Conservation (phyloP, 2,329 filamentous ascomycete genomes). For the Colletotrichum cuscutae region DNA sequence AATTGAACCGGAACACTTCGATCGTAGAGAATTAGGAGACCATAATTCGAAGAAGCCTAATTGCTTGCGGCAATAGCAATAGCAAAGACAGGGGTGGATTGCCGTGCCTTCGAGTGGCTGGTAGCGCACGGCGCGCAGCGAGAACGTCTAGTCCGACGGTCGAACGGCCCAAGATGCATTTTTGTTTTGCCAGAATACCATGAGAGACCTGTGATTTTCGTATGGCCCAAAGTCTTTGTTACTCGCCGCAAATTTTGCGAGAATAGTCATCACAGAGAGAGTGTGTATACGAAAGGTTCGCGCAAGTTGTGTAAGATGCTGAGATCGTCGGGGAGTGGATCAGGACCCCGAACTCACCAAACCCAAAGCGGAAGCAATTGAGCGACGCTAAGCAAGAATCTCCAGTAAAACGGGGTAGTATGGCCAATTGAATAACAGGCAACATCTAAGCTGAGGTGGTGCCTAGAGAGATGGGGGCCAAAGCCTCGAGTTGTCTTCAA, state of each 20-base stretch:
- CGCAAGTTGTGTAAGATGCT: neutral
- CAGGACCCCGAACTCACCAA: neutral
- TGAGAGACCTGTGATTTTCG: neutral
- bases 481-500: neutral
- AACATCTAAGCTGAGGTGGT: neutral
- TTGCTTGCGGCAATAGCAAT: neutral
- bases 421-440: constrained; percentile 3
- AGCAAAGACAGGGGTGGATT: neutral
- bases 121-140: constrained; percentile 43
- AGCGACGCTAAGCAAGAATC: constrained; percentile 26
- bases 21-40: neutral
- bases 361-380: constrained; percentile 29
- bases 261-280: neutral
- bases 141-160: constrained; percentile 44
- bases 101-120: constrained; percentile 47
- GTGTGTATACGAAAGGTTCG: neutral
- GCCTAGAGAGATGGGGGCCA: neutral
- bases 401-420: neutral
- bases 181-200: neutral
- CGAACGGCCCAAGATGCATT: constrained; percentile 47
- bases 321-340: neutral
- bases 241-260: neutral
- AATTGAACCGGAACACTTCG: constrained; percentile 45
- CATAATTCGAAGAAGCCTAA: too few relatives aligned
- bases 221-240: neutral